Evolutionary conservation across 371 early-diverging fungal species (phyloP).

Genomic region (Smittium mucronatum): DNA sequence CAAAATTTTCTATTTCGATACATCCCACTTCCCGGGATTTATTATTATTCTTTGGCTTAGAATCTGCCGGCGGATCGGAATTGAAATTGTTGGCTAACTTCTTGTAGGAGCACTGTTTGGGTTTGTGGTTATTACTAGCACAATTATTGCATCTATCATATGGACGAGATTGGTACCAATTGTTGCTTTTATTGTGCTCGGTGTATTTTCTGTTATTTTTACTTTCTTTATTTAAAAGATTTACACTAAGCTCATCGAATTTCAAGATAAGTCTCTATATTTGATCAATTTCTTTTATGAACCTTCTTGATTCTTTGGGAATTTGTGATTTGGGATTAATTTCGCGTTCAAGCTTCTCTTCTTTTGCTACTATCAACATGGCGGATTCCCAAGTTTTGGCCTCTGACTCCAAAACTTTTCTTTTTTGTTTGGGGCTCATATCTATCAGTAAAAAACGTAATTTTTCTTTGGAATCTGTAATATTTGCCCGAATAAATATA

Average conservation of each 20-base stretch:
- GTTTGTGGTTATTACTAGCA: neutral
- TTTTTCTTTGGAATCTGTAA: neutral
- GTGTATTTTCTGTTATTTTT: neutral
- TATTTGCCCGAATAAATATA: neutral
- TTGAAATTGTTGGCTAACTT: neutral
- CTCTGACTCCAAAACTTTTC: conserved; percentile 3
- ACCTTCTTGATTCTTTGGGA: neutral
- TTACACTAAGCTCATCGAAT: neutral
- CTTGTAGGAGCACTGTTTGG: neutral
- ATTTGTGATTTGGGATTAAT: neutral
- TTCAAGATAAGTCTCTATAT: neutral
- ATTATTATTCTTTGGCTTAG: neutral
- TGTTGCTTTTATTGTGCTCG: neutral
- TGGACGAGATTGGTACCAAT: neutral
- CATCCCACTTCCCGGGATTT: neutral
- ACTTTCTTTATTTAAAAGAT: neutral
- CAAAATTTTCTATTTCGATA: neutral
- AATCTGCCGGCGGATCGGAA: neutral
- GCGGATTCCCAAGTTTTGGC: conserved; percentile 1
- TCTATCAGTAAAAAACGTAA: neutral
- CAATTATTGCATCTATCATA: neutral
- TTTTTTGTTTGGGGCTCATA: neutral
- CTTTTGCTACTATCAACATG: neutral
- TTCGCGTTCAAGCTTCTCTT: neutral
- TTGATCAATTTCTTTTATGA: neutral